A percentile compares a stretch with the other conserved stretches of the same genome.
Conservation (phyloP, 2,329 filamentous ascomycete genomes). For the Cercospora brassicicola region DNA sequence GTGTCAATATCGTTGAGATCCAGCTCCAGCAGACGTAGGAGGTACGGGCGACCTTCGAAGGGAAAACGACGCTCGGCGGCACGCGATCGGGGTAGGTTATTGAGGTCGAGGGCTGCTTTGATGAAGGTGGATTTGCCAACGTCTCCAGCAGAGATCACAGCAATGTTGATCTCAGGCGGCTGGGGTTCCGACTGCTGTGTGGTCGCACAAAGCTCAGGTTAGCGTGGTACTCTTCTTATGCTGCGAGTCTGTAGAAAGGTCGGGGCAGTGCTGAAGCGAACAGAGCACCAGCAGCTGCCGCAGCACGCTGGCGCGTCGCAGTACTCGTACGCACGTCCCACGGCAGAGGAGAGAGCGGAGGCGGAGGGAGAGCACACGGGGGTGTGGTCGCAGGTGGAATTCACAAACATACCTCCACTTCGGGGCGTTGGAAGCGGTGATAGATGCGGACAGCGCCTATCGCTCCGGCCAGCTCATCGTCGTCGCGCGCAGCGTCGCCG, state of each 20-base stretch:
- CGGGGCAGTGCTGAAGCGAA: not conserved
- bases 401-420: slow-evolving; percentile 28
- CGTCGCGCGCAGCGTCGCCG: slow-evolving; percentile 11
- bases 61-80: slow-evolving; percentile 56
- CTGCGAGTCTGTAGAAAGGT: slow-evolving; percentile 11
- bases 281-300: not conserved
- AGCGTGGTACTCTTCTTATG: slow-evolving; percentile 21
- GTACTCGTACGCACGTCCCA: not conserved
- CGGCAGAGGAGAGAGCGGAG: not conserved
- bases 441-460: slow-evolving; percentile 34
- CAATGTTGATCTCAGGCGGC: slow-evolving; percentile 57
- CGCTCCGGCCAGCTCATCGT: slow-evolving; percentile 36
- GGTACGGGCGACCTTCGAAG: slow-evolving; percentile 56
- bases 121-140: slow-evolving; percentile 63
- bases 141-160: slow-evolving; percentile 55
- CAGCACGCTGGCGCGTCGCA: not conserved
- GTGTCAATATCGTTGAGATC: slow-evolving; percentile 54
- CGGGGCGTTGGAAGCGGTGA: slow-evolving; percentile 32
- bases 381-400: not conserved
- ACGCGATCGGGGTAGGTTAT: slow-evolving; percentile 44
- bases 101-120: slow-evolving; percentile 57
- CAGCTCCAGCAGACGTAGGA: slow-evolving; percentile 60
- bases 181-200: slow-evolving; percentile 37
- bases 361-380: not conserved
- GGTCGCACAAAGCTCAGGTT: slow-evolving; percentile 15